These are phyloP conservation scores for Miscanthus lutarioriparius DNA, from an alignment of 176 grass and related monocot species.

Conservation along the genomic window DNA sequence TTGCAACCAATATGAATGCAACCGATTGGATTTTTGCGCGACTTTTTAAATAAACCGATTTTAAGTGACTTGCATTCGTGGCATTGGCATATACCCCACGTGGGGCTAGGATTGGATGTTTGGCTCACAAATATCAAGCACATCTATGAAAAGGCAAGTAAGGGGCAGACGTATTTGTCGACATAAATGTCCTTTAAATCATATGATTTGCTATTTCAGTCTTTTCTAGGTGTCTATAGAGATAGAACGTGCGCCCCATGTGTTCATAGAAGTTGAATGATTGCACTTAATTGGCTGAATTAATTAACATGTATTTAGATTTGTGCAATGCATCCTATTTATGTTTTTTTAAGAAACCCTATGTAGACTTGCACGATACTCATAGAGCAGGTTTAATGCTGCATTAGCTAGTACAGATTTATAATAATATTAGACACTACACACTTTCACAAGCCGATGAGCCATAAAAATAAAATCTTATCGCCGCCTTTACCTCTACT, in stretches of 20 bases:
- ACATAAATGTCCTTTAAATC: not conserved
- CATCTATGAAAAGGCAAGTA: not conserved
- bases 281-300: not conserved
- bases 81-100: not conserved
- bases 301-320: too few species aligned
- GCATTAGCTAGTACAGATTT: not conserved
- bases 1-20: too few species aligned
- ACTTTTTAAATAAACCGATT: too few species aligned
- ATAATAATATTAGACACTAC: not conserved
- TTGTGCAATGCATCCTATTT: too few species aligned
- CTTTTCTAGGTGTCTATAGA: too few species aligned
- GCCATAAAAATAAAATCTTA: too few species aligned
- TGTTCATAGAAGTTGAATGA: not conserved
- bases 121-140: not conserved
- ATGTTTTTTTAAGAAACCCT: not conserved
- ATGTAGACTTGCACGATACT: not conserved
- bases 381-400: not conserved
- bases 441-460: too few species aligned
- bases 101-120: not conserved
- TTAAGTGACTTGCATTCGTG: not conserved
- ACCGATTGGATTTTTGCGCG: too few species aligned
- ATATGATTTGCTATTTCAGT: not conserved
- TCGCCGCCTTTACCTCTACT: too few species aligned
- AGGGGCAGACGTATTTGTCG: not conserved
- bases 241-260: too few species aligned